phyloP scores from a whole-genome alignment of 106 monocot species.

The Agapanthus africanus region DNA sequence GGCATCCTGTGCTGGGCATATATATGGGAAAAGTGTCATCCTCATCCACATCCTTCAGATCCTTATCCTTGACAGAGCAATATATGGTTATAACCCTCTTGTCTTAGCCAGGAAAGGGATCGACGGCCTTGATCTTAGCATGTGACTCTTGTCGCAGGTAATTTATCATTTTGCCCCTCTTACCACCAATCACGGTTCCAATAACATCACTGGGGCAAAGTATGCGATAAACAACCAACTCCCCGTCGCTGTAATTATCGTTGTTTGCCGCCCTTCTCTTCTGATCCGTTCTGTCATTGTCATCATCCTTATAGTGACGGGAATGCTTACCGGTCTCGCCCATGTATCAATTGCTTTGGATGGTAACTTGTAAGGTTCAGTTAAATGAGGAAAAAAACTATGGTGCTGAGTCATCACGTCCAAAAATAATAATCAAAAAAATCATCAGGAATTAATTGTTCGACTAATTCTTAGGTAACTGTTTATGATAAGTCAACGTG shows the following conservation, averaged over 20 bases:
- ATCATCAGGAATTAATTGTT: no score
- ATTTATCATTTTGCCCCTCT: slow-evolving; percentile 86
- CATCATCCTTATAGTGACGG: slow-evolving; percentile 19
- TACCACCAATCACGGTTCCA: slow-evolving; percentile 92
- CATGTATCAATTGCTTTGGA: slow-evolving; percentile 22
- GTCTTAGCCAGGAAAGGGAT: slow-evolving; percentile 65
- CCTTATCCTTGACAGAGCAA: slow-evolving; percentile 64
- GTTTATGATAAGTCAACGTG: no score
- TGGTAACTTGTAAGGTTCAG: not conserved
- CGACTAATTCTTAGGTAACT: no score
- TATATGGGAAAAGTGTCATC: slow-evolving; percentile 26
- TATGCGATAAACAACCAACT: slow-evolving; percentile 65
- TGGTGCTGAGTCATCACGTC: not conserved
- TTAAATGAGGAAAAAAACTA: not conserved
- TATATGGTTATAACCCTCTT: slow-evolving; percentile 68
- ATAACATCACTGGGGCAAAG: slow-evolving; percentile 60
- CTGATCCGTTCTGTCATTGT: slow-evolving; percentile 29
- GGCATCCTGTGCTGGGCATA: slow-evolving; percentile 76
- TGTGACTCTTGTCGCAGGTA: slow-evolving; percentile 64
- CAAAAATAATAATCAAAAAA: no score
- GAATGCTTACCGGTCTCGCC: slow-evolving; percentile 47
- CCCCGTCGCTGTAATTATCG: slow-evolving; percentile 35
- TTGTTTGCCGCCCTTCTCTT: slow-evolving; percentile 17
- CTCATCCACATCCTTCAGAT: slow-evolving; percentile 33
- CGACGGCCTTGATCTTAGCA: slow-evolving; percentile 71